Base-by-base conservation (phyloP, 2,329 filamentous ascomycete species). In the Exserohilum rostratum region DNA sequence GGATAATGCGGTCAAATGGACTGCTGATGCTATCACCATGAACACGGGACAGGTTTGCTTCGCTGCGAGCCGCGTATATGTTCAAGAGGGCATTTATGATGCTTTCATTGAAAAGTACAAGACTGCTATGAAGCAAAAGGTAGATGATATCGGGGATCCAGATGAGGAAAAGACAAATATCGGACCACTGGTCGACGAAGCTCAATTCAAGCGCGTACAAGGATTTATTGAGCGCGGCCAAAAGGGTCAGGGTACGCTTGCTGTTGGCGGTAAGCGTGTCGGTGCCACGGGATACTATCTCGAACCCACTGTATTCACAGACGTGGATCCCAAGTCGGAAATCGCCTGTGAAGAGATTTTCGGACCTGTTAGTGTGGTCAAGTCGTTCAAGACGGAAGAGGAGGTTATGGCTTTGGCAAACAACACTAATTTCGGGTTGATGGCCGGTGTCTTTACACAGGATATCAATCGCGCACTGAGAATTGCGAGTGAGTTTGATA, bases 31-130 rank as follows among this genome's bases (percentile, higher is more conserved):
- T 29, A 75, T 76, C 58, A 73, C 70, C 2, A 67, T 66, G 30
- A 74, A 76, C 50, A 74, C 74, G 1, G 75, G 74, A 6, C 75
- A 77, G 51, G 70, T 71, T 10, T 77, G 75, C 65, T 71, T 75
- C 27, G 71, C 72, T 15, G 71, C 71, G 6, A 70, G 65, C 12
- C 68, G 73, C 13, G 69, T 76, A n/a, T 76, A 75, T 53, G 74
- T 76, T 2, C 74, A 76, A 47, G 71, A 75, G 48, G 69, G 68
- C 34, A 73, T 77, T 51, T 71, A 72, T 48, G 70, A 74, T 17
- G 65, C 68, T 45, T 76, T 77, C 55, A 70, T 75, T 37, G 62
- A 71, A 53, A 66, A 65, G 44, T 75, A 72, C 58, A 75, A 73
- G 52, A 60, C 65, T 17, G 66, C 66, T 0, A 72, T 75, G 65